Conservation (phyloP, 2,329 filamentous ascomycete species). For the Ophiostoma quercus region DNA sequence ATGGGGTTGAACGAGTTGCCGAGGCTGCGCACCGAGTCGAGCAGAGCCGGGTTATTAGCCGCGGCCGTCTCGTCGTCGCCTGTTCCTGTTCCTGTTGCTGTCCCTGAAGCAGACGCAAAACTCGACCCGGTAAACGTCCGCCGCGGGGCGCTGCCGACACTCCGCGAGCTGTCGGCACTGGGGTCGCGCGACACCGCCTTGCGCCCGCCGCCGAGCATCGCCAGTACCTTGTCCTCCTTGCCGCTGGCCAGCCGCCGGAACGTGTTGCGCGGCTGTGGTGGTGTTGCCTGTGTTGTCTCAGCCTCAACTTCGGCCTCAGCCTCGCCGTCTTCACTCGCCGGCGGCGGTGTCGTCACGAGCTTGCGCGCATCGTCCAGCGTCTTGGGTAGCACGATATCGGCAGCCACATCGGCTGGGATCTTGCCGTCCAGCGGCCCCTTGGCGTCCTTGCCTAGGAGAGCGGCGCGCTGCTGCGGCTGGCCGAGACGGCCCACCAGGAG, state of each 20-base stretch:
- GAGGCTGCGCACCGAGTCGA: constrained; percentile 77
- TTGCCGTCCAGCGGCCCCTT: constrained; percentile 1
- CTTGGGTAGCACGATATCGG: constrained; percentile 63
- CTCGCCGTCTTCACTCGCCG: constrained; percentile 54
- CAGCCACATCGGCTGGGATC: neutral
- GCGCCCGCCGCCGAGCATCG: constrained; percentile 61
- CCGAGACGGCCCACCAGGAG: constrained; percentile 85
- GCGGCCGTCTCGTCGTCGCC: constrained; percentile 36
- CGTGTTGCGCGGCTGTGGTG: neutral
- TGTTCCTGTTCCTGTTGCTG: constrained; percentile 29
- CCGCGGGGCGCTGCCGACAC: constrained; percentile 35
- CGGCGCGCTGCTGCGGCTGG: constrained; percentile 36
- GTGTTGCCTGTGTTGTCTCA: constrained; percentile 15
- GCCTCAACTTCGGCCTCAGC: neutral
- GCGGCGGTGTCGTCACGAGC: constrained; percentile 70
- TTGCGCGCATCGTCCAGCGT: constrained; percentile 90
- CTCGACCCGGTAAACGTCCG: neutral
- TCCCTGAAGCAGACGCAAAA: neutral
- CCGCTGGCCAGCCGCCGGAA: constrained; percentile 17
- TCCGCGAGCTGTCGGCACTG: constrained; percentile 68
- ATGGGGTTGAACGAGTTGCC: constrained; percentile 79
- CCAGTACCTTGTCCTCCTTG: constrained; percentile 60
- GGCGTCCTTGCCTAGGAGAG: constrained; percentile 34
- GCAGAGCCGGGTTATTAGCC: constrained; percentile 53
- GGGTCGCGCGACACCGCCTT: constrained; percentile 53